Percentiles rank a stretch among this genome's conserved stretches.
phyloP scores from a whole-genome alignment of 441 rosid genomes.

The Pelargonium citronellum region DNA sequence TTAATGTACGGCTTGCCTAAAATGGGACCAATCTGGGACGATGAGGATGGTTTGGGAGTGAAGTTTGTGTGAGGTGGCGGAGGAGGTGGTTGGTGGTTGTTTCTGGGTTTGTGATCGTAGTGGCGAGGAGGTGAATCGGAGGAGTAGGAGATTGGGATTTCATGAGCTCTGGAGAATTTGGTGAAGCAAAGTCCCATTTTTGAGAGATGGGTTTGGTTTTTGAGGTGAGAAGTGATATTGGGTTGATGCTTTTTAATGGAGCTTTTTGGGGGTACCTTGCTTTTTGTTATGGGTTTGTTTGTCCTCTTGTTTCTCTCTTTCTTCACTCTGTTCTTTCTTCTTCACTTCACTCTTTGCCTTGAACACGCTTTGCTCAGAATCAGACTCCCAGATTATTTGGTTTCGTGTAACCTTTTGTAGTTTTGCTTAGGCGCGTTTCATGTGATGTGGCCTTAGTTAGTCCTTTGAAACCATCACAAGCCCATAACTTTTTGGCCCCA shows the following conservation, averaged over 20 bases:
- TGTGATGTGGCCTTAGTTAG: no score
- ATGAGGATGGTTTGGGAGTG: not conserved
- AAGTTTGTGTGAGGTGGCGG: not conserved
- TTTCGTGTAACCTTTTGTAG: not conserved
- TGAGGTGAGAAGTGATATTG: not conserved
- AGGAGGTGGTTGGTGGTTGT: not conserved
- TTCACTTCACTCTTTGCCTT: not conserved
- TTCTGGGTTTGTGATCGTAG: slow-evolving; percentile 19
- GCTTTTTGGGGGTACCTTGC: no score
- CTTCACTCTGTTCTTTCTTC: no score
- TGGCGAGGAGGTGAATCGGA: slow-evolving; percentile 35
- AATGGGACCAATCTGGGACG: not conserved
- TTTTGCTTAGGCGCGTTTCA: no score
- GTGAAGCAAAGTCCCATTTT: slow-evolving; percentile 56
- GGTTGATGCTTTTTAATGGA: not conserved
- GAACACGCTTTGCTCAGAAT: no score
- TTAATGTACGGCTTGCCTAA: not conserved
- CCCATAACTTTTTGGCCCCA: no score
- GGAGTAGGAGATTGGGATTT: slow-evolving; percentile 53
- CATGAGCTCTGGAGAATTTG: slow-evolving; percentile 27
- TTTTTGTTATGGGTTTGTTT: not conserved
- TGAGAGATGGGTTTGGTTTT: not conserved
- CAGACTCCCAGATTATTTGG: no score
- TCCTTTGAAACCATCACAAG: no score
- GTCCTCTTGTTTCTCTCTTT: not conserved